These are phyloP conservation scores for Crithidia fasciculata DNA, from an alignment of 208 protist genomes.

Conservation along the genomic window DNA sequence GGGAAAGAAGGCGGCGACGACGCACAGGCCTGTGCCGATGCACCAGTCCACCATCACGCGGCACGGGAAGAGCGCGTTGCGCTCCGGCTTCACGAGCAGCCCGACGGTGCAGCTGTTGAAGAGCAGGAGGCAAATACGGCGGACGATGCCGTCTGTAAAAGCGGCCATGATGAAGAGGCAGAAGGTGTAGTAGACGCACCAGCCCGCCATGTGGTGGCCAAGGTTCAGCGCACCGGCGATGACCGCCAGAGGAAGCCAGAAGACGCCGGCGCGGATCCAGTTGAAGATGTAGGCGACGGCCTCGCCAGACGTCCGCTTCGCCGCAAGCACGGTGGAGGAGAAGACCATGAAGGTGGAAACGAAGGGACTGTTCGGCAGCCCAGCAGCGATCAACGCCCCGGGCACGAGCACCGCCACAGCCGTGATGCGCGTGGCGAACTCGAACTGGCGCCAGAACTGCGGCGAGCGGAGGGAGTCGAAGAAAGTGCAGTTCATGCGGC, in stretches of 20 bases:
- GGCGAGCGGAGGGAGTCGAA: constrained; percentile 64
- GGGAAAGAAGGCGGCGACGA: constrained; percentile 74
- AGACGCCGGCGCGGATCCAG: constrained; percentile 68
- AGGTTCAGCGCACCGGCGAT: constrained; percentile 69
- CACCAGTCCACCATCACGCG: constrained; percentile 88
- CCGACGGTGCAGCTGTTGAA: constrained; percentile 88
- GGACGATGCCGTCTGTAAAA: constrained; percentile 75
- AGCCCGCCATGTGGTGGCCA: constrained; percentile 61
- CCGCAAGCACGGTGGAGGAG: constrained; percentile 66
- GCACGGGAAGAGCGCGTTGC: constrained; percentile 55
- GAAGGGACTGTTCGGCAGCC: constrained; percentile 60
- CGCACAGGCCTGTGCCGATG: constrained; percentile 78
- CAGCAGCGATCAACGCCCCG: constrained; percentile 61
- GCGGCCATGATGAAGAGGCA: constrained; percentile 82
- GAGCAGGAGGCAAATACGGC: constrained; percentile 85
- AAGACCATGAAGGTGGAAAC: constrained; percentile 70
- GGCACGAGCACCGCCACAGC: constrained; percentile 65
- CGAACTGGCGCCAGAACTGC: constrained; percentile 83
- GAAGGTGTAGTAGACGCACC: constrained; percentile 80
- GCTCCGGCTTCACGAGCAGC: constrained; percentile 47
- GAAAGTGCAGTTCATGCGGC: constrained; percentile 44
- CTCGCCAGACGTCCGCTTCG: constrained; percentile 78
- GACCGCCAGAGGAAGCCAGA: constrained; percentile 81
- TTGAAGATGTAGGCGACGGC: constrained; percentile 71
- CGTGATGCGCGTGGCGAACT: constrained; percentile 82